phyloP scores from a whole-genome alignment of 257 asterid genomes.

The Solanum appendiculatum region DNA sequence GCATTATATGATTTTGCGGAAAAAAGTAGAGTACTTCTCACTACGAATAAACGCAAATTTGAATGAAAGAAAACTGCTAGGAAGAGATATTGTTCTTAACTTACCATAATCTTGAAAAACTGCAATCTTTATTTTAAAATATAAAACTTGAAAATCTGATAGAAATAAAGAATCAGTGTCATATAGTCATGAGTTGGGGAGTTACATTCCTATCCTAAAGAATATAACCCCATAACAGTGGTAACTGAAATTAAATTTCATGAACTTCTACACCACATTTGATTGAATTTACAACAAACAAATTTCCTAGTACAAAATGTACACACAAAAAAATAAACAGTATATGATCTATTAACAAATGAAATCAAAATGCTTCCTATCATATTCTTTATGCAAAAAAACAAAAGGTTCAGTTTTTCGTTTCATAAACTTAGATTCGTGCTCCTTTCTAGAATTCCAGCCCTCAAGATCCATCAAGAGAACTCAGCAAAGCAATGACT shows the following conservation, averaged over 20 bases:
- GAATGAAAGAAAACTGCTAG: neutral
- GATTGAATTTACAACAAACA: neutral
- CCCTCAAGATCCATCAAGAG: too few relatives aligned
- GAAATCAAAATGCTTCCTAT: neutral
- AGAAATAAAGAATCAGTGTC: neutral
- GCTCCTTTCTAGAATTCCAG: neutral
- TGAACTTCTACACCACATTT: neutral
- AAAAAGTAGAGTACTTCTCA: neutral
- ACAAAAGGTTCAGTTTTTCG: neutral
- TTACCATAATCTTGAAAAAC: neutral
- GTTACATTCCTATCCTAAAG: conserved; percentile 1
- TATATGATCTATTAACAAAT: neutral
- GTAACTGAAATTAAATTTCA: neutral
- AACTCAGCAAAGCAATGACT: conserved; percentile 28
- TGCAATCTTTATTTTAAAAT: neutral
- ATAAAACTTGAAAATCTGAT: neutral
- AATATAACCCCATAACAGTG: neutral
- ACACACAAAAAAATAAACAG: neutral
- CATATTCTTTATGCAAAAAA: neutral
- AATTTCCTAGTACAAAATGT: neutral
- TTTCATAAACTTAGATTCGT: neutral
- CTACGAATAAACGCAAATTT: neutral
- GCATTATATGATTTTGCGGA: neutral
- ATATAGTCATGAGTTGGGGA: neutral
- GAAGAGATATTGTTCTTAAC: neutral